phyloP scores from a whole-genome alignment of 352 stramenopile species.

The Phytophthora idaei region DNA sequence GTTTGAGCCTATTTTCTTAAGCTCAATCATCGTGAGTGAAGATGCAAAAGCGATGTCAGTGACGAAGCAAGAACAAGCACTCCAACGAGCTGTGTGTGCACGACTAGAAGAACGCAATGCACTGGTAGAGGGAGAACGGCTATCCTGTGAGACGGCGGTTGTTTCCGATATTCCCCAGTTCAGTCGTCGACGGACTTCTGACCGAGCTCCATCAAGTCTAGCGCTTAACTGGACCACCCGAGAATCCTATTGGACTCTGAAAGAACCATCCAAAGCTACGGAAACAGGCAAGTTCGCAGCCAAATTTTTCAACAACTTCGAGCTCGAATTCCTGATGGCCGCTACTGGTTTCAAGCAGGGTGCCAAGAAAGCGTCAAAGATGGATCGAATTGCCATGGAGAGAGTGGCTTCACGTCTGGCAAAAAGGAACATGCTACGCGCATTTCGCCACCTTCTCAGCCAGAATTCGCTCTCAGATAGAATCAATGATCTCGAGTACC shows the following conservation, averaged over 20 bases:
- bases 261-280: constrained; percentile 8
- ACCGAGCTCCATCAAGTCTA: constrained; percentile 42
- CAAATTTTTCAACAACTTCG: constrained; percentile 47
- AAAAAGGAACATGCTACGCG: constrained; percentile 63
- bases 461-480: background rate
- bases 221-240: constrained; percentile 62
- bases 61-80: constrained; percentile 44
- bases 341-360: constrained; percentile 74
- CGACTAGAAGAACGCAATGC: constrained; percentile 34
- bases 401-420: constrained; percentile 64
- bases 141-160: constrained; percentile 26
- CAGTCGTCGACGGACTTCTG: constrained; percentile 20
- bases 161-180: constrained; percentile 27
- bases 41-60: constrained; percentile 46
- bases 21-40: constrained; percentile 53
- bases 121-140: constrained; percentile 4
- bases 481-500: constrained; percentile 34
- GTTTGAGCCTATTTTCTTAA: constrained; percentile 62
- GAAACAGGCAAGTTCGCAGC: constrained; percentile 11
- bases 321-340: constrained; percentile 63
- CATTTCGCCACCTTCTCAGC: constrained; percentile 42
- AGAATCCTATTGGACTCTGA: constrained; percentile 47
- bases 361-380: constrained; percentile 66
- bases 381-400: constrained; percentile 49
- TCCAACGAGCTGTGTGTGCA: constrained; percentile 52